Evolutionary conservation across 2,329 filamentous ascomycete genomes (phyloP), one percentile per base, ranked within the genome.

Genomic region (Colletotrichum costaricense): DNA sequence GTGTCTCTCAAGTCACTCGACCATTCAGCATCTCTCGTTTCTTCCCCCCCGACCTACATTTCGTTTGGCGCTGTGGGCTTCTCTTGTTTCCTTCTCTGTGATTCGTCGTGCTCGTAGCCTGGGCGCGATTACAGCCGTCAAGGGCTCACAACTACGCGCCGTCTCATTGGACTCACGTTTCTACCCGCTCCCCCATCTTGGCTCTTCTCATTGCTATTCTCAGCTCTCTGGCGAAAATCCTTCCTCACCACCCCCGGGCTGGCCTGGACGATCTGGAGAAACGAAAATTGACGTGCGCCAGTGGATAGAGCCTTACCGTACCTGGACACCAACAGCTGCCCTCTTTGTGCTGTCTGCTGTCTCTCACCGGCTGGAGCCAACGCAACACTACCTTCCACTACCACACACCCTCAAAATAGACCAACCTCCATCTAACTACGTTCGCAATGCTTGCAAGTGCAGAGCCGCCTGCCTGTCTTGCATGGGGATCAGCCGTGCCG

Each of bases 21-120:
- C 74, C 74, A 74, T 9, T 74, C 1, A 63, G 33, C 42, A 5
- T 22, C 30, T 3, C 12, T 49, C n/a, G 28, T 63, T 67, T 38
- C 1, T 30, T 30, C 8, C 30, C 30, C 35, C 49, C 60, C 6
- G 55, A 62, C 42, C 14, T 59, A 2, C 46, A 9, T 57, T 38
- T 46, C 30, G 30, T 75, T 75, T 75, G 71, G 74, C 71, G 74
- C 74, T 67, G 67, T 14, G 33, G 63, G 35, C 33, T 24, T 26
- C 35, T 5, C 24, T 30, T 8, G 42, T 52, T 8, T 4, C 2
- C 5, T n/a, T 1, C 26, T 3, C 8, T 22, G 5, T 6, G 22
- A 70, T 73, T 73, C 60, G 70, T n/a, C 62, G 11, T 1, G 35
- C 16, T 30, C 42, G 28, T 55, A 49, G 30, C 46, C 33, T 62